phyloP scores from a whole-genome alignment of 2,329 filamentous ascomycete species.

The Fusarium solani-melongenae region DNA sequence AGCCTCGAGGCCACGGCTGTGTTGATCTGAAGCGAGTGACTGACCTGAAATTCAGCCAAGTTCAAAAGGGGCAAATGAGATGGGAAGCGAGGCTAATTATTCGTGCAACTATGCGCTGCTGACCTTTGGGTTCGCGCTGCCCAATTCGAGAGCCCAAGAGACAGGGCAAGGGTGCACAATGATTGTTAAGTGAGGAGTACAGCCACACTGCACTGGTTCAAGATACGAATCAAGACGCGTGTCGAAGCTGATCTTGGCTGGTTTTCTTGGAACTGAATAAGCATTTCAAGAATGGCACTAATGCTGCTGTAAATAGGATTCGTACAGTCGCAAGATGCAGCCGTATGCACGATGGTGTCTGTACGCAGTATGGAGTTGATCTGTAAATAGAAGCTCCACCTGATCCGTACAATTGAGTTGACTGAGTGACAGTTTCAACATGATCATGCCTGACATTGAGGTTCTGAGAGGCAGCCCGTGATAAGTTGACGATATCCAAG shows the following conservation, averaged over 20 bases:
- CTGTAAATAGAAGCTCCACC: conserved; percentile 4
- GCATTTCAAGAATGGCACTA: background rate
- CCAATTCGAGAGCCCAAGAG: conserved; percentile 22
- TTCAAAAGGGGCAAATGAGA: conserved; percentile 41
- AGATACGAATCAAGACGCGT: conserved; percentile 23
- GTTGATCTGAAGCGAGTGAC: conserved; percentile 30
- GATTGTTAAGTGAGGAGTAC: conserved; percentile 9
- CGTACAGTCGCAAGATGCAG: background rate
- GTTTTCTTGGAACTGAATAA: conserved; percentile 2
- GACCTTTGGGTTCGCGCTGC: conserved; percentile 18
- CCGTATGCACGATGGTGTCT: background rate
- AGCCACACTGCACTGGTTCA: conserved; percentile 25
- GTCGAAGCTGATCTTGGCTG: conserved; percentile 1
- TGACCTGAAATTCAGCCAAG: background rate
- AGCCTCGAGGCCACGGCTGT: conserved; percentile 33
- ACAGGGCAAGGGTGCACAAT: conserved; percentile 13
- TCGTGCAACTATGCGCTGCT: conserved; percentile 3
- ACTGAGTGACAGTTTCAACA: background rate
- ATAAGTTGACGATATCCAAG: background rate
- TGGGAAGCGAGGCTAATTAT: conserved; percentile 22
- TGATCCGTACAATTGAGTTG: background rate
- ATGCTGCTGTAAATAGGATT: background rate
- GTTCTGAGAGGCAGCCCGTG: background rate
- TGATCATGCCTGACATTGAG: background rate
- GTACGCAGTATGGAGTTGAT: background rate